These are phyloP conservation scores for Endoconidiophora laricicola DNA, from an alignment of 2,329 filamentous ascomycete species.

Conservation along the genomic window DNA sequence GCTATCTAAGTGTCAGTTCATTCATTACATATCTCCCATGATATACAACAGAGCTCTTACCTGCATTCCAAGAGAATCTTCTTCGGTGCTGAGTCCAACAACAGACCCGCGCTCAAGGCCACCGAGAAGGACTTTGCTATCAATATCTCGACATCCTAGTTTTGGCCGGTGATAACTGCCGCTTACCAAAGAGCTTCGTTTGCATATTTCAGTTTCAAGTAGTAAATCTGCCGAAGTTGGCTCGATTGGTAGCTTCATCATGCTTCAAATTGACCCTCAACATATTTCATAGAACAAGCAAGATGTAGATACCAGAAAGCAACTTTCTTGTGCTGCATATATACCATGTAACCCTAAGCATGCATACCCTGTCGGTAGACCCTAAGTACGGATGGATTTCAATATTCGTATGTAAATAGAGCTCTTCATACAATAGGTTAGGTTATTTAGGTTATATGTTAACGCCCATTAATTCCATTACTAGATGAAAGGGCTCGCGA, in stretches of 20 bases:
- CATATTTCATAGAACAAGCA: not conserved
- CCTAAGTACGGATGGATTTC: no score
- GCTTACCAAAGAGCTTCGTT: conserved; percentile 18
- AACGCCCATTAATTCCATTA: no score
- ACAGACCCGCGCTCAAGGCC: conserved; percentile 35
- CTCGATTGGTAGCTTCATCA: conserved; percentile 12
- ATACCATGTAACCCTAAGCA: no score
- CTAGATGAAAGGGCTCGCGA: no score
- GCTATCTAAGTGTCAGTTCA: conserved; percentile 17
- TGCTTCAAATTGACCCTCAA: not conserved
- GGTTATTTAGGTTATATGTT: no score
- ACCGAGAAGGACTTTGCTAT: conserved; percentile 27
- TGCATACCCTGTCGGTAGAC: no score
- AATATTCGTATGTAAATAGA: no score
- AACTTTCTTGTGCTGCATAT: not conserved
- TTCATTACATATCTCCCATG: no score
- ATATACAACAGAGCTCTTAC: conserved; percentile 15
- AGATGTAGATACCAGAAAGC: not conserved
- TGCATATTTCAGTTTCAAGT: conserved; percentile 26
- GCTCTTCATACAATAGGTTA: no score
- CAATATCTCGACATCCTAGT: conserved; percentile 32
- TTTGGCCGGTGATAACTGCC: conserved; percentile 19
- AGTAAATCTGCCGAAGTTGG: conserved; percentile 30
- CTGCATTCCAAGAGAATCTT: conserved; percentile 30
- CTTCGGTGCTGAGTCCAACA: conserved; percentile 37